phyloP scores from a whole-genome alignment of 345 rosid species.

The Luvunga scandens region DNA sequence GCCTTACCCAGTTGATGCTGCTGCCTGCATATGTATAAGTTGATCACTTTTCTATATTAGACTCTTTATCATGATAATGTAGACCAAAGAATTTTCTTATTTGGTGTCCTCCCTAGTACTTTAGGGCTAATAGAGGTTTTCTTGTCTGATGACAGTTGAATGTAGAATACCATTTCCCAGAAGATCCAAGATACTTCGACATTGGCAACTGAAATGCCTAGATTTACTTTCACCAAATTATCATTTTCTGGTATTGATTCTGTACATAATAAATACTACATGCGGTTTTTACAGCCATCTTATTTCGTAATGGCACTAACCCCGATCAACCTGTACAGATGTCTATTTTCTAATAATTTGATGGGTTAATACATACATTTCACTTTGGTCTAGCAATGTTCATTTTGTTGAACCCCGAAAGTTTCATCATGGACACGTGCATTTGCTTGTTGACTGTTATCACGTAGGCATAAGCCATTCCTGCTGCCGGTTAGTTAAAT shows the following conservation, averaged over 20 bases:
- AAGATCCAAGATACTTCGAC: slow-evolving; percentile 80
- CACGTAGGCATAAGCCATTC: too few relatives aligned
- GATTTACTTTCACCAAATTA: slow-evolving; percentile 1
- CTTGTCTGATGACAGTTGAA: slow-evolving; percentile 54
- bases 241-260: slow-evolving; percentile 3
- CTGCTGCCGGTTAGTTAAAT: too few relatives aligned
- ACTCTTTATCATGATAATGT: neutral
- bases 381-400: neutral
- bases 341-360: slow-evolving; percentile 14
- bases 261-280: slow-evolving; percentile 30
- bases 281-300: slow-evolving; percentile 16
- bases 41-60: neutral
- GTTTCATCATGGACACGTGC: too few relatives aligned
- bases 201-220: slow-evolving; percentile 32
- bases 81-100: neutral
- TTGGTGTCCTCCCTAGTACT: neutral
- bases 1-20: neutral
- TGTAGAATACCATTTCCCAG: slow-evolving; percentile 85
- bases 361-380: neutral
- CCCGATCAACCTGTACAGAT: slow-evolving; percentile 27
- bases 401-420: neutral
- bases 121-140: slow-evolving; percentile 11
- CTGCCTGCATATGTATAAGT: neutral
- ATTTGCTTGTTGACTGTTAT: too few relatives aligned
- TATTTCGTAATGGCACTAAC: slow-evolving; percentile 30